A percentile compares a stretch with the other conserved stretches of the same genome.
These are phyloP conservation scores for Apiospora marii DNA, from an alignment of 2,329 filamentous ascomycete species.

Conservation along the genomic window DNA sequence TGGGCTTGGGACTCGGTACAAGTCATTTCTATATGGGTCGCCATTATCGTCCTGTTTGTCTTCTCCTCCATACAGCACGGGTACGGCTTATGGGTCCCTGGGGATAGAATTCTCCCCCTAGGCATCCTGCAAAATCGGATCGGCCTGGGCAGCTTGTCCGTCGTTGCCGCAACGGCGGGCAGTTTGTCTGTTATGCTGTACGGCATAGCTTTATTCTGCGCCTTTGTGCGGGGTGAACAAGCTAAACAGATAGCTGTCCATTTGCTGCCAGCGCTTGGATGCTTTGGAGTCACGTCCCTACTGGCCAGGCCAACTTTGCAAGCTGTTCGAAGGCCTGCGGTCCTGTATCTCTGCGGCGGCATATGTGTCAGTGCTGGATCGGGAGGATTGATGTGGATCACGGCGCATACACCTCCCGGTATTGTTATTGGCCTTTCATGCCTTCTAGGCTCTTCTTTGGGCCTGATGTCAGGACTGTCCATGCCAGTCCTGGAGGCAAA, in stretches of 20 bases:
- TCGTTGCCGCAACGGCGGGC: neutral
- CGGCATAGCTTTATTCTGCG: neutral
- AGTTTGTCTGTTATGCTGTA: neutral
- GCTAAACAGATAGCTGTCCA: neutral
- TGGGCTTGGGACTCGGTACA: conserved; percentile 6
- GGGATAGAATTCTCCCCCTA: neutral
- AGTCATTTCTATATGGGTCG: neutral
- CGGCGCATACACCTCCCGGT: neutral
- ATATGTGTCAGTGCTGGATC: conserved; percentile 16
- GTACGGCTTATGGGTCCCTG: neutral
- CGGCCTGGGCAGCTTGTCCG: neutral
- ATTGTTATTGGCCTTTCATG: neutral
- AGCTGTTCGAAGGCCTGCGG: neutral
- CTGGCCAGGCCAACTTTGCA: neutral
- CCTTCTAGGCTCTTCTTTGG: neutral
- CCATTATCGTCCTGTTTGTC: neutral
- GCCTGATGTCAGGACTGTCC: neutral
- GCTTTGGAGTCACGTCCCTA: neutral
- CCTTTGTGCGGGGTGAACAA: neutral
- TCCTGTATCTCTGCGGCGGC: neutral
- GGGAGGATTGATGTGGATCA: conserved; percentile 1
- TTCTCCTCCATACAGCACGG: neutral
- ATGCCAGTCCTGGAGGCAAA: neutral
- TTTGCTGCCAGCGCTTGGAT: neutral
- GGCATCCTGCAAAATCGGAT: neutral